Evolutionary conservation across 2,329 filamentous ascomycete species (phyloP), one percentile per base, ranked within the genome.

Genomic region (Colletotrichum sp.): DNA sequence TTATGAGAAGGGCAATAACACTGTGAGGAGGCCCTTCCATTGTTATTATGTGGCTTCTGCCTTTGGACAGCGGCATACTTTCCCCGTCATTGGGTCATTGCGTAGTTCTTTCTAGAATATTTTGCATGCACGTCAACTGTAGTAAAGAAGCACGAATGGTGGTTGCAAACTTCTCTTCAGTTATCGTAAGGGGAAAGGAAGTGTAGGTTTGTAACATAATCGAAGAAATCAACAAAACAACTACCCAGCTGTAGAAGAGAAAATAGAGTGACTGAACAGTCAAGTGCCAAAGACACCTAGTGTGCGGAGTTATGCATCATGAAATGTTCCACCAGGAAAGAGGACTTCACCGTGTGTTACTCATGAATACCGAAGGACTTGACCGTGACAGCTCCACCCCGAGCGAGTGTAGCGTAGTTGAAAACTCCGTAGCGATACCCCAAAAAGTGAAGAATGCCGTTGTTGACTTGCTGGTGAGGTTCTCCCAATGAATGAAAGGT

Each of bases 151-250:
- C 5, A 39, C 18, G 39, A 18, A 44, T n/a, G 8, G 39, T 44
- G 39, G 39, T 4, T 44, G 4, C 5, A n/a, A n/a, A 44, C 16
- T 44, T 44, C 36, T 44, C 16, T 39, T 39, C 0, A 39, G 15
- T 39, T 39, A 39, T 39, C 2, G 16, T 39, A 9, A 18, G 18
- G 36, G 8, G 39, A 0, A 44, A n/a, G 39, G 3, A 36, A 36
- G 34, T 36, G 0, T 36, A 16, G 18, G 16, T 22, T 22, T 52
- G 8, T 22, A 22, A 4, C 9, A 7, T 22, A 22, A 0, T 22
- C 0, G n/a, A n/a, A 18, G n/a, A 22, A 48, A 1, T 12, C 2
- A 48, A 0, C 6, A 4, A 13, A 9, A n/a, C 10, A 0, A 48
- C n/a, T 22, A 7, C 8, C 10, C 10, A 12, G 0, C 3, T 2